A percentile compares a stretch with the other conserved stretches of the same genome.
These are phyloP conservation scores for Tricholoma matsutake DNA, from an alignment of 768 basidiomycete genomes.

Conservation along the genomic window DNA sequence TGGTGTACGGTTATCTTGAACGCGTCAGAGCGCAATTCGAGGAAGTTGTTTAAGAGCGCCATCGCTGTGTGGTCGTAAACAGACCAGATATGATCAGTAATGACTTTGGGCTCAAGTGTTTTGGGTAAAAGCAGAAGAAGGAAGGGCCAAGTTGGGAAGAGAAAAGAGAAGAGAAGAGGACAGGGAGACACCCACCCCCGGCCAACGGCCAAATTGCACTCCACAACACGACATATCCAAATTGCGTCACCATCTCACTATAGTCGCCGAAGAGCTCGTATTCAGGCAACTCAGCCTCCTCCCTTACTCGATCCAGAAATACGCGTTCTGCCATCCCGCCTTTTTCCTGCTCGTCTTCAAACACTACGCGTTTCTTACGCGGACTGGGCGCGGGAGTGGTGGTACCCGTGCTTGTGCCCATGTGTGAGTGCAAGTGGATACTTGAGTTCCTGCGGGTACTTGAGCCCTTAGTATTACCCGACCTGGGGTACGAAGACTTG, in stretches of 20 bases:
- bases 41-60: constrained; percentile 87
- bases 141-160: background rate
- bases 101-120: background rate
- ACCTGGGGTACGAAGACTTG: constrained; percentile 19
- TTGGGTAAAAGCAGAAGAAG: background rate
- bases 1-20: constrained; percentile 90
- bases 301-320: constrained; percentile 76
- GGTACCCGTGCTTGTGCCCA: background rate
- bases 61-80: constrained; percentile 42
- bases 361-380: constrained; percentile 65
- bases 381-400: background rate
- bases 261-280: constrained; percentile 87
- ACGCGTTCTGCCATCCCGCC: constrained; percentile 65
- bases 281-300: constrained; percentile 74
- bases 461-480: background rate
- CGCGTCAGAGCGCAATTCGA: constrained; percentile 91
- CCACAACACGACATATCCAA: constrained; percentile 92
- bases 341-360: constrained; percentile 62
- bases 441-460: background rate
- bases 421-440: background rate
- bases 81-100: background rate
- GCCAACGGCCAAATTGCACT: constrained; percentile 93
- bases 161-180: background rate
- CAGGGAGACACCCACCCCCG: constrained; percentile 45
- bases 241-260: constrained; percentile 95